Conservation (phyloP, 148 eudicot genomes). For the Mesembryanthemum crystallinum region DNA sequence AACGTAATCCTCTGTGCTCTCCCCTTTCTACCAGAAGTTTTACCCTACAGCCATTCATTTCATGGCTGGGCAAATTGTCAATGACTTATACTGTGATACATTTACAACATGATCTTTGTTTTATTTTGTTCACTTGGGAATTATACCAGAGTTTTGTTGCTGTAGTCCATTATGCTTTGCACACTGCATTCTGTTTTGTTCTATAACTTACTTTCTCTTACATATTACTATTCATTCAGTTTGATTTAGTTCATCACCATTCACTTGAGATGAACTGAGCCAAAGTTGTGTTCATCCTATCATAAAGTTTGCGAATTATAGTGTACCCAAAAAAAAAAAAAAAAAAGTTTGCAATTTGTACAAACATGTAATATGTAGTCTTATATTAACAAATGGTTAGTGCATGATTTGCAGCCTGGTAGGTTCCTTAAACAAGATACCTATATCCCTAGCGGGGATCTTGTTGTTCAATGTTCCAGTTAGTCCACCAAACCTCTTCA, state of each 20-base stretch:
- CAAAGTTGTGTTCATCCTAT: too few species aligned
- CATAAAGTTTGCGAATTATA: too few species aligned
- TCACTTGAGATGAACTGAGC: too few species aligned
- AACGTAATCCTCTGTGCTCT: constrained; percentile 1
- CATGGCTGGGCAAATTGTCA: neutral
- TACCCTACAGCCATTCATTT: neutral
- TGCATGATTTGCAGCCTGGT: constrained; percentile 49
- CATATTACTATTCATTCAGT: too few species aligned
- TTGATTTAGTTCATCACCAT: too few species aligned
- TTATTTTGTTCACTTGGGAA: too few species aligned
- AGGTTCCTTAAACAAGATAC: constrained; percentile 82
- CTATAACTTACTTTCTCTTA: too few species aligned
- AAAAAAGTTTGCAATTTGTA: neutral
- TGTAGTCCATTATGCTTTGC: too few species aligned
- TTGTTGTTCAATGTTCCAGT: constrained; percentile 69
- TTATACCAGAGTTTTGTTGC: too few species aligned
- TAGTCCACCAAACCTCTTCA: constrained; percentile 59
- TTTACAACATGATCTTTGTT: too few species aligned
- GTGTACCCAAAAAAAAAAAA: too few species aligned
- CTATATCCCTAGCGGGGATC: constrained; percentile 69
- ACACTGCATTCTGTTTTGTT: too few species aligned
- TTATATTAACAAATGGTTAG: neutral
- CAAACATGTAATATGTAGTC: neutral
- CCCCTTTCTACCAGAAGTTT: neutral
- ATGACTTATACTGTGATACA: neutral